phyloP scores from a whole-genome alignment of 768 basidiomycete genomes.

The Mycena polygramma region DNA sequence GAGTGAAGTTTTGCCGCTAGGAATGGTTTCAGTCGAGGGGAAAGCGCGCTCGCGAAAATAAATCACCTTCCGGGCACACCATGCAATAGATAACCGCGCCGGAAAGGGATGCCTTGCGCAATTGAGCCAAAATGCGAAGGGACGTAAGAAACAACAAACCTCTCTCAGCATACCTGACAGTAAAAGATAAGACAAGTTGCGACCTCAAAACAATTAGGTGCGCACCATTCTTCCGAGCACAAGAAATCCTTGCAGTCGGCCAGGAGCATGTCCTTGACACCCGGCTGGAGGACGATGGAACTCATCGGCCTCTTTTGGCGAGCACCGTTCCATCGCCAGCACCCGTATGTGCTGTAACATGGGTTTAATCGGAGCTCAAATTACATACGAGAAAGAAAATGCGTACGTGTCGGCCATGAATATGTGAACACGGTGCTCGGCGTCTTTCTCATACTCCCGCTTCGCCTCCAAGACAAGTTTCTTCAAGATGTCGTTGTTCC shows the following conservation, averaged over 20 bases:
- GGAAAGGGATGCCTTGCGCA: slow-evolving; percentile 83
- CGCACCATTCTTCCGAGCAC: slow-evolving; percentile 87
- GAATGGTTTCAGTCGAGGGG: slow-evolving; percentile 12
- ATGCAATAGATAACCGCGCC: slow-evolving; percentile 86
- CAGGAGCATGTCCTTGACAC: slow-evolving; percentile 91
- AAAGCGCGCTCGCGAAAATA: slow-evolving; percentile 33
- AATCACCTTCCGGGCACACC: slow-evolving; percentile 87
- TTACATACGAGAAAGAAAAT: slow-evolving; percentile 36
- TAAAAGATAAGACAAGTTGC: slow-evolving; percentile 38
- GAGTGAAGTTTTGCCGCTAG: slow-evolving; percentile 87
- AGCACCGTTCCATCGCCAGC: slow-evolving; percentile 92
- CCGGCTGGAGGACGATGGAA: slow-evolving; percentile 91
- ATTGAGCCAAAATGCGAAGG: slow-evolving; percentile 25
- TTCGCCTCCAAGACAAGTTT: slow-evolving; percentile 89
- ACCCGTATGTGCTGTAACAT: slow-evolving; percentile 68
- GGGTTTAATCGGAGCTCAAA: slow-evolving; percentile 31
- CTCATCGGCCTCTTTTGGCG: slow-evolving; percentile 92
- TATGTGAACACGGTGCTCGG: slow-evolving; percentile 90
- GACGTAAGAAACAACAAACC: slow-evolving; percentile 62
- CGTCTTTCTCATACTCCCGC: slow-evolving; percentile 91
- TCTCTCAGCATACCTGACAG: slow-evolving; percentile 87
- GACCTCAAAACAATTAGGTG: slow-evolving; percentile 36
- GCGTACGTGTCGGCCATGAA: slow-evolving; percentile 90
- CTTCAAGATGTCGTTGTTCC: slow-evolving; percentile 90
- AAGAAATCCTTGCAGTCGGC: slow-evolving; percentile 90